Evolutionary conservation across 129 eudicot species (phyloP), one percentile per base, ranked within the genome.

Genomic region (Calendula officinalis): DNA sequence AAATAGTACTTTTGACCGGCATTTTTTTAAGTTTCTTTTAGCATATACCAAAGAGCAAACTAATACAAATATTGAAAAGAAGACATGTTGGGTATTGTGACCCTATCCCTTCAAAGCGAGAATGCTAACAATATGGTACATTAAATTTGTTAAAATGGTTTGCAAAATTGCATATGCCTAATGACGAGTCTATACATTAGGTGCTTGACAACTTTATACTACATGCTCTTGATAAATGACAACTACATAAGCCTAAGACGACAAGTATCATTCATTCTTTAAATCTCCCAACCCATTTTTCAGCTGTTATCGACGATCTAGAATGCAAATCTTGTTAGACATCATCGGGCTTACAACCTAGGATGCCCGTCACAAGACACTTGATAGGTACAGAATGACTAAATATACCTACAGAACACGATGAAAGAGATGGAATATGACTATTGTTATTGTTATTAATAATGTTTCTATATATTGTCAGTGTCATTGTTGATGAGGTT

Each of bases 231-330:
- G 12, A 43, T 8, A 14, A 2, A 34, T 35, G 7, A 4, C 34
- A 60, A 17, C 79, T 78, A 89, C 67, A 89, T 72, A 70, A 89
- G 90, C 81, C 84, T 73, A 17, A 85, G 87, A 70, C 85, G 94
- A 11, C 86, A 63, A 38, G 84, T 83, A 70, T 89, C 97, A 32
- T 89, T 85, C 70, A 85, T 32, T 79, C 97, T 78, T 81, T 78
- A 85, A 6, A 89, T 78, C 78, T 73, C 87, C 96, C 97, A 85
- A 11, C 94, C 96, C 8, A 37, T 66, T 78, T 79, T 89, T 83
- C 81, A 75, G 85, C 87, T 5, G 94, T 89, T 7, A 89, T 72
- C 0, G 96, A 89, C 43, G 94, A 60, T 85, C 96, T 13, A 85
- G 86, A 33, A 89, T 51, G 82, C 94, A 89, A 4, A 89, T 72